phyloP scores from a whole-genome alignment of 2,329 filamentous ascomycete genomes.

The Volutella citrinella region DNA sequence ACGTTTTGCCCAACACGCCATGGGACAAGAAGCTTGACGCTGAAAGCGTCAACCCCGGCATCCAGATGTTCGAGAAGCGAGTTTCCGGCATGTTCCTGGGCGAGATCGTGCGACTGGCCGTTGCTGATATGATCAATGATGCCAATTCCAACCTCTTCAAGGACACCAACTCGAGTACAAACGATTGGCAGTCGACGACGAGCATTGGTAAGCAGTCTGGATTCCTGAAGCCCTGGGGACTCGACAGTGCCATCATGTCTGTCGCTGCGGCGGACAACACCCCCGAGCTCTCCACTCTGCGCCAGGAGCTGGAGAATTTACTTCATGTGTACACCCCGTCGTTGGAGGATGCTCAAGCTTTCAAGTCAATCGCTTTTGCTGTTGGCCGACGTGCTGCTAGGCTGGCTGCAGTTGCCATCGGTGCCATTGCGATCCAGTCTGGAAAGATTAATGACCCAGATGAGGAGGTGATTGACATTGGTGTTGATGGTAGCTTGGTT shows the following conservation, averaged over 20 bases:
- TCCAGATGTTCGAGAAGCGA: conserved; percentile 99
- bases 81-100: conserved; percentile 98
- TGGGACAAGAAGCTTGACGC: conserved; percentile 79
- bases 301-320: conserved; percentile 73
- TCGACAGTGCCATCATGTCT: conserved; percentile 89
- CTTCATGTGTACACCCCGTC: conserved; percentile 75
- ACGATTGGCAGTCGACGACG: conserved; percentile 69
- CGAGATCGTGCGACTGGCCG: conserved; percentile 79
- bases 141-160: conserved; percentile 68
- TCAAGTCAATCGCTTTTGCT: conserved; percentile 78
- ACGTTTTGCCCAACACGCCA: conserved; percentile 78
- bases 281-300: conserved; percentile 66
- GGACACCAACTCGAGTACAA: conserved; percentile 69
- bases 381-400: conserved; percentile 87
- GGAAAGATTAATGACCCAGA: conserved; percentile 63
- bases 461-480: conserved; percentile 78
- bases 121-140: conserved; percentile 70
- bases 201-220: conserved; percentile 62
- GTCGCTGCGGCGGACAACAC: conserved; percentile 79
- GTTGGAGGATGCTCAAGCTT: conserved; percentile 80
- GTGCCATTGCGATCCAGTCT: conserved; percentile 77
- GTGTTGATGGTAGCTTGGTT: conserved; percentile 90
- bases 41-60: conserved; percentile 82
- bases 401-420: conserved; percentile 83
- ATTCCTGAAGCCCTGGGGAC: conserved; percentile 78